Conservation (phyloP, 441 rosid genomes). For the Cnidoscolus chayamansa region DNA sequence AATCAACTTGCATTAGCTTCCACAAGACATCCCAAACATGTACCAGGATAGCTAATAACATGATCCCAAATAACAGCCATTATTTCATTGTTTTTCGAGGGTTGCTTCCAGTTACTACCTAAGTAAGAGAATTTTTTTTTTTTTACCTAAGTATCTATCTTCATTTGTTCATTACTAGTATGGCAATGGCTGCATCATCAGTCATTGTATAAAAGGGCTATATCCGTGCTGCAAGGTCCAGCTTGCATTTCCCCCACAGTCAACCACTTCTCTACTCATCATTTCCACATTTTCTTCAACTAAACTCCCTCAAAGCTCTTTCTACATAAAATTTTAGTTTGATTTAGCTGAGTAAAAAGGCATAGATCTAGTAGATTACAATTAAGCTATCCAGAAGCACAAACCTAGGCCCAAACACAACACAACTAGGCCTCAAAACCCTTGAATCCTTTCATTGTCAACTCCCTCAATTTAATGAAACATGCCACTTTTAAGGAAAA, state of each 20-base stretch:
- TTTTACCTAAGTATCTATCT: no score
- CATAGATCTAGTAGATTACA: no score
- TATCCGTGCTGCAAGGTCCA: background rate
- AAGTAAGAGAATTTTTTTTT: no score
- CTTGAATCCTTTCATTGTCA: no score
- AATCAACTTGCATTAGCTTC: background rate
- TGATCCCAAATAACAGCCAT: background rate
- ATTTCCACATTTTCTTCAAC: background rate
- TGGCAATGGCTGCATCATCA: background rate
- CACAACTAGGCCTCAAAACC: no score
- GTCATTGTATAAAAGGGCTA: background rate
- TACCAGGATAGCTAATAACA: constrained; percentile 2
- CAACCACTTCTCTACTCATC: background rate
- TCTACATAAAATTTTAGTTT: background rate
- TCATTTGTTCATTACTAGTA: background rate
- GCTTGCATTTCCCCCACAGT: background rate
- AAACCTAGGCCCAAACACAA: no score
- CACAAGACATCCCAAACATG: background rate
- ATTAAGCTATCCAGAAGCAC: no score
- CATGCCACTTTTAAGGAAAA: no score
- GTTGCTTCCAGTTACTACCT: background rate
- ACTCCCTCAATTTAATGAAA: no score
- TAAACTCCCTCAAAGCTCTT: background rate
- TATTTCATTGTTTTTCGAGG: background rate
- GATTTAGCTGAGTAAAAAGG: background rate